These are phyloP conservation scores for Fusarium albosuccineum DNA, from an alignment of 2,329 filamentous ascomycete genomes.

Conservation along the genomic window DNA sequence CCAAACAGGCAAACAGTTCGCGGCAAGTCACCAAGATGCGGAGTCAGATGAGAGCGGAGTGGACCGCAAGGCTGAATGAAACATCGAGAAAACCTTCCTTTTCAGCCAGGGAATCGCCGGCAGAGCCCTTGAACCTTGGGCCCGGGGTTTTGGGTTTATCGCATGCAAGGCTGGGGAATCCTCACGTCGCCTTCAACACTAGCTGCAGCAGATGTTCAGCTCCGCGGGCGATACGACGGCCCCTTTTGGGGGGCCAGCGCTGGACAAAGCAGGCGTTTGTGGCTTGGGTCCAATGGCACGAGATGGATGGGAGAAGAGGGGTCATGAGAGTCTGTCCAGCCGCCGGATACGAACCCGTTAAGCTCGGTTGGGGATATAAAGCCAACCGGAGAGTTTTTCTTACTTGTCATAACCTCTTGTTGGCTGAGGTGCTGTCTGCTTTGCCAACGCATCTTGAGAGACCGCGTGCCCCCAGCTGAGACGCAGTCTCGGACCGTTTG, in stretches of 20 bases:
- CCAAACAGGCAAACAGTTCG: neutral
- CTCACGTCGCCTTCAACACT: no score
- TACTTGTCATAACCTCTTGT: neutral
- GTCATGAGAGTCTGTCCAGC: slow-evolving; percentile 8
- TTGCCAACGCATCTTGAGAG: no score
- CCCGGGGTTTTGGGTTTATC: slow-evolving; percentile 5
- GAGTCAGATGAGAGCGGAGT: slow-evolving; percentile 6
- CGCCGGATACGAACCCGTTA: slow-evolving; percentile 1
- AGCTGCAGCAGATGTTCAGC: neutral
- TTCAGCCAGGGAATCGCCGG: neutral
- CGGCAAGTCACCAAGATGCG: slow-evolving; percentile 3
- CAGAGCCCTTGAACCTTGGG: slow-evolving; percentile 14
- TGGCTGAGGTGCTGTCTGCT: neutral
- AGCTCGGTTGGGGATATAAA: neutral
- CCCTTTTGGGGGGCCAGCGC: slow-evolving; percentile 10
- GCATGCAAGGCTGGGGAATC: neutral
- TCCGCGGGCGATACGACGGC: slow-evolving; percentile 12
- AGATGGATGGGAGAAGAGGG: slow-evolving; percentile 22
- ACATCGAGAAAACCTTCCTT: neutral
- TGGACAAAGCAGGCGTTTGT: slow-evolving; percentile 16
- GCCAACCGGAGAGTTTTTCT: neutral
- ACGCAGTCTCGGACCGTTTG: no score
- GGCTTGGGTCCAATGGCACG: slow-evolving; percentile 21
- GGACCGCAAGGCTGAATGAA: neutral
- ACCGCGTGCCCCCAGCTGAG: no score